Evolutionary conservation across 257 asterid genomes (phyloP).

Genomic region (Solanum sparsipilum): DNA sequence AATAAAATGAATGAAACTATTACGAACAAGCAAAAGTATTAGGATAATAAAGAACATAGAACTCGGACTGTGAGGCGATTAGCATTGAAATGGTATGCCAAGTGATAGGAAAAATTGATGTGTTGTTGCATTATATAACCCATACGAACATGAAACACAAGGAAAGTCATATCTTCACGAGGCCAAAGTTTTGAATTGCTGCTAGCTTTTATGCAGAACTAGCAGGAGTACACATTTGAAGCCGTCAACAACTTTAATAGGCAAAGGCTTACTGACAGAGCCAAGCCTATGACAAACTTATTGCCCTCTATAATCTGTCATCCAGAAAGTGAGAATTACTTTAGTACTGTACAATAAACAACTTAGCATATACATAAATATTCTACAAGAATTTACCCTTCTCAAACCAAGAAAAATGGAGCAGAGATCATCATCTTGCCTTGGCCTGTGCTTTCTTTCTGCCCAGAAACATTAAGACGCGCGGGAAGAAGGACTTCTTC

Average conservation of each 20-base stretch:
- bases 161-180: background rate
- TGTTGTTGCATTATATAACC: background rate
- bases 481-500: conserved; percentile 56
- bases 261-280: background rate
- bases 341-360: background rate
- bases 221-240: background rate
- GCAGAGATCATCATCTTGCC: conserved; percentile 15
- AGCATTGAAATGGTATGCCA: background rate
- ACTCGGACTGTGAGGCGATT: background rate
- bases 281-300: background rate
- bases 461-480: conserved; percentile 37
- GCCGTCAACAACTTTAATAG: background rate
- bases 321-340: background rate
- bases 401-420: background rate
- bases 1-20: background rate
- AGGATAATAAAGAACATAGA: background rate
- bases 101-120: background rate
- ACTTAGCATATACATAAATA: background rate
- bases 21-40: background rate
- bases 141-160: background rate
- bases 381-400: background rate
- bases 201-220: background rate
- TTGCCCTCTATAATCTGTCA: background rate
- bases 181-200: background rate
- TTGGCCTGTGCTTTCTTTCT: conserved; percentile 32